Base-by-base conservation (phyloP, 257 asterid genomes). In the Verbascum thapsus region DNA sequence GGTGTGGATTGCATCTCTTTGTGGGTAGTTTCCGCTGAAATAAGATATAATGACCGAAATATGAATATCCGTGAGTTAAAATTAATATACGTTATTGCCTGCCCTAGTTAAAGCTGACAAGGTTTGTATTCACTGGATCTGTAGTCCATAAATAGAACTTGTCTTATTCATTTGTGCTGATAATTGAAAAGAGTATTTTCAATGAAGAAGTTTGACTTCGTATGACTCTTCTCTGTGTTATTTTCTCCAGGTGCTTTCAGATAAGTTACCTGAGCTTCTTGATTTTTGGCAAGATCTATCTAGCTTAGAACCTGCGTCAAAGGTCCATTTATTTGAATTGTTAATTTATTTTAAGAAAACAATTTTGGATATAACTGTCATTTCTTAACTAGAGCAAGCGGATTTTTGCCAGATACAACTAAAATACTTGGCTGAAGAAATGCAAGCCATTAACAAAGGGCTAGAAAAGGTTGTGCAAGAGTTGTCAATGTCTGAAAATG, bases 391-490 rank as follows among this genome's bases (percentile, higher is more conserved):
- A 53, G 54, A 67, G 49, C 42, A 32, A 69, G 40, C 15, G 41
- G 70, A 23, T 35, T 44, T 53, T 61, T 22, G 63, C 58, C 85
- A 91, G 98, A 81, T 88, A 75, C 96, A 88, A 86, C 71, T 88
- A 73, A 88, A 86, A 73, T 81, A 64, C 66, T 78, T 91, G 75
- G 98, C 98, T 3, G 98, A 88, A 86, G 98, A 88, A 76, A 91
- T 91, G 98, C 96, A 91, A 82, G 88, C 95, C 53, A 76, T 91
- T 73, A 91, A 77, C 82, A 91, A 91, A 84, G 98, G 98, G 20
- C 88, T 91, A 19, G 96, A 91, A 75, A 91, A 86, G 69, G 84
- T 91, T 64, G 77, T 84, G 69, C 96, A 91, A 76, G 98, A 91
- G 74, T 64, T 91, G 69, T 79, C 98, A 77, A 73, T 80, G 88